These are phyloP conservation scores for Samsoniella hepiali DNA, from an alignment of 2,329 filamentous ascomycete species.

Conservation along the genomic window DNA sequence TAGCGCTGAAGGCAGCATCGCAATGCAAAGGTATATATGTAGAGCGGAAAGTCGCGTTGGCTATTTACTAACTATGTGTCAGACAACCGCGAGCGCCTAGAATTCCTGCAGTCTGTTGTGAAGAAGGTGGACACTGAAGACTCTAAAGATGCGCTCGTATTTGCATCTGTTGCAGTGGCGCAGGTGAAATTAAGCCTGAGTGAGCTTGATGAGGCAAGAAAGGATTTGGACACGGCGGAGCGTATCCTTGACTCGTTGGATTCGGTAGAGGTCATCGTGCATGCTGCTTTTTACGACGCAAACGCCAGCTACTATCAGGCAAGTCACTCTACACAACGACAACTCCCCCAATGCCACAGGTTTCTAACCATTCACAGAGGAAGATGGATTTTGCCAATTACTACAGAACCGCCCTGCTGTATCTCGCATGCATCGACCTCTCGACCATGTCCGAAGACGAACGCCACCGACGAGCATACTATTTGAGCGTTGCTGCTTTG, in stretches of 20 bases:
- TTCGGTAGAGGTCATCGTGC: constrained; percentile 90
- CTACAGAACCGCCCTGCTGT: constrained; percentile 96
- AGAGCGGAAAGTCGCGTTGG: background rate
- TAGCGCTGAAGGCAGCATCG: constrained; percentile 82
- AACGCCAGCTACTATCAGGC: constrained; percentile 93
- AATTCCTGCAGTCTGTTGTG: constrained; percentile 78
- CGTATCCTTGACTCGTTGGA: constrained; percentile 87
- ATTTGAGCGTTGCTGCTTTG: constrained; percentile 86
- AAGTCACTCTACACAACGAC: constrained; percentile 16
- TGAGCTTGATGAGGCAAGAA: constrained; percentile 77
- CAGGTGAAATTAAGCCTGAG: constrained; percentile 78
- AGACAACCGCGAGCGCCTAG: constrained; percentile 85
- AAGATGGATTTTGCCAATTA: constrained; percentile 93
- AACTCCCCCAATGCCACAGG: background rate
- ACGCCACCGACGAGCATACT: constrained; percentile 80
- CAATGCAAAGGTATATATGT: constrained; percentile 67
- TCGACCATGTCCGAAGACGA: constrained; percentile 70
- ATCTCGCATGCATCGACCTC: constrained; percentile 92
- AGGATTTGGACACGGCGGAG: constrained; percentile 84
- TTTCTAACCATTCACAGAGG: constrained; percentile 35
- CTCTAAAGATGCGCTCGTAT: constrained; percentile 94
- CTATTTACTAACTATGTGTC: constrained; percentile 7
- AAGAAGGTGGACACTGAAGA: constrained; percentile 87
- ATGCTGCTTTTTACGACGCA: constrained; percentile 93
- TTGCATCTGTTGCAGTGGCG: constrained; percentile 86